Base-by-base conservation (phyloP, 106 monocot species). In the Dendrobium chrysotoxum region DNA sequence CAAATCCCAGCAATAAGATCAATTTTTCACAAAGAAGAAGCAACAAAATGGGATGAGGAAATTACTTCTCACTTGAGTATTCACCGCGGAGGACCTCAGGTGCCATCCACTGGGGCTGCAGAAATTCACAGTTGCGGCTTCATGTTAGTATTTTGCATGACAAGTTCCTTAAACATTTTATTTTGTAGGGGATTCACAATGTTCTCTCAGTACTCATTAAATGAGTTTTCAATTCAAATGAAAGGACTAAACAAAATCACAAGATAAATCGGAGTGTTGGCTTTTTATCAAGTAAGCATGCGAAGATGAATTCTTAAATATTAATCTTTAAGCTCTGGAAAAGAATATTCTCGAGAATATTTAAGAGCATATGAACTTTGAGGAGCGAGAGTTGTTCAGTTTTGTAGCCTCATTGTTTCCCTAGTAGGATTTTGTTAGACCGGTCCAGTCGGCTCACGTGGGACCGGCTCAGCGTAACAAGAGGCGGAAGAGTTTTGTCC, bases 81-180 rank as follows among this genome's bases (percentile, higher is more conserved):
- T 85, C 85, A 13, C 85, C 85, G 53, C 85, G 67, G 26, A 85
- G 85, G n/a, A 85, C 85, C 57, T 85, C 85, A 2, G 85, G 85
- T 12, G 85, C 85, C 85, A 85, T 85, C 85, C 85, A 85, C 40
- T 85, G 85, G 1, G 85, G 85, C 85, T 85, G 80, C 81, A 81
- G 47, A 35, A 41, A 71, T 71, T 71, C 31, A 74, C 0, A 70
- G 31, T 30, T 4, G 23, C 8, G 23, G 23, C n/a, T 61, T n/a
- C 4, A 20, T 3, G 23, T 61, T 23, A 61, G 13, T 50, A 50
- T 50, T 50, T 50, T 15, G 15, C 4, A n/a, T 64, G 10, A 25
- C 10, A 6, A 35, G 12, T 70, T 70, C 15, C 20, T 35, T 15
- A 25, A 64, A 30, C 70, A 70, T 70, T 28, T 23, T 70, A 70